These are phyloP conservation scores for Sclerotinia sclerotiorum DNA, from an alignment of 2,329 filamentous ascomycete species.

Conservation along the genomic window DNA sequence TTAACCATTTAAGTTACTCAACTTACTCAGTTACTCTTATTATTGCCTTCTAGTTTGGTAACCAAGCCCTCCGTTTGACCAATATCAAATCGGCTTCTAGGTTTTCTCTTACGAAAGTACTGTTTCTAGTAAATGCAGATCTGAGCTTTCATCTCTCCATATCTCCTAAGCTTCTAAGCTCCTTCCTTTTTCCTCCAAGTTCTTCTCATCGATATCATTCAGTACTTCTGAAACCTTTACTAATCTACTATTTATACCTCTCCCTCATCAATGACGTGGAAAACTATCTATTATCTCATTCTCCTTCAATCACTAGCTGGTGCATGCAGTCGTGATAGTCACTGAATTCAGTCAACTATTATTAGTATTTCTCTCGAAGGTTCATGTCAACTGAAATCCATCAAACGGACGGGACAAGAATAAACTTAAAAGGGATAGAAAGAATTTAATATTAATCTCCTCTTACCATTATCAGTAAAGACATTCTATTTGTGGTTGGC, in stretches of 20 bases:
- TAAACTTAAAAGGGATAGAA: neutral
- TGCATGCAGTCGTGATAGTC: constrained; percentile 32
- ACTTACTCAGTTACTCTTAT: constrained; percentile 2
- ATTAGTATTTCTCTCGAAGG: neutral
- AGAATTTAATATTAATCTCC: neutral
- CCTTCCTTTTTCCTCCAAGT: constrained; percentile 2
- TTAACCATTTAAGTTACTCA: constrained; percentile 1
- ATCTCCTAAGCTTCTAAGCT: constrained; percentile 9
- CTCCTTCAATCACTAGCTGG: constrained; percentile 39
- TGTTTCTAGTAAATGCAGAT: constrained; percentile 25
- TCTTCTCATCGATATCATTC: constrained; percentile 6
- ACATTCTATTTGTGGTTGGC: constrained; percentile 16
- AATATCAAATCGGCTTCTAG: neutral
- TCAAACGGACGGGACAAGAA: neutral
- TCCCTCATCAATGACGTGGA: constrained; percentile 38
- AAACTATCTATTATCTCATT: constrained; percentile 36
- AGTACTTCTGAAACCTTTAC: neutral
- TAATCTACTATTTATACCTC: constrained; percentile 5
- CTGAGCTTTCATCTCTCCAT: constrained; percentile 24
- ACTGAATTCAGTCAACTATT: constrained; percentile 27
- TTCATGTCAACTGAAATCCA: neutral
- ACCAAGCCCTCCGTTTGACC: neutral
- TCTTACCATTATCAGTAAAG: constrained; percentile 17
- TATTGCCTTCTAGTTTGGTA: constrained; percentile 1
- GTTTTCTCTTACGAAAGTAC: constrained; percentile 1